Percentiles rank a stretch among this genome's conserved stretches.
Evolutionary conservation across 192 early-diverging fungal genomes (phyloP).

Genomic region (Funneliformis mosseae): DNA sequence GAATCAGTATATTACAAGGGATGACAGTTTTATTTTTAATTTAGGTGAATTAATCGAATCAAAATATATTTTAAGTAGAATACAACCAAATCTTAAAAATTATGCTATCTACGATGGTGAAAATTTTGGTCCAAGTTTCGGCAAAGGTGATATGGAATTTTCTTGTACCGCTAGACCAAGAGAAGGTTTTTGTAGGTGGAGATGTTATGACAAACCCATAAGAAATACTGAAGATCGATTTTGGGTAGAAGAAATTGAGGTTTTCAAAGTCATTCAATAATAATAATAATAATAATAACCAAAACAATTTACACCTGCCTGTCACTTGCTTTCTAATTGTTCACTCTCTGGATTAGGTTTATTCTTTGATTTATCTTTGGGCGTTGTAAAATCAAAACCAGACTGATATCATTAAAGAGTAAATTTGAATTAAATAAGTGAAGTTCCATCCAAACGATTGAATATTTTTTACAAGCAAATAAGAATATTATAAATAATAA

Average conservation of each 20-base stretch:
- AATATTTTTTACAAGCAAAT: too few relatives aligned
- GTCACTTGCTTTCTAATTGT: background rate
- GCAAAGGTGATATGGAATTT: conserved; percentile 27
- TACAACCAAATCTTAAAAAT: background rate
- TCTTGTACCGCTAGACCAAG: background rate
- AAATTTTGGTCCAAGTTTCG: background rate
- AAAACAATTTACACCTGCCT: background rate
- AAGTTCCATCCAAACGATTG: too few relatives aligned
- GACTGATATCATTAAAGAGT: too few relatives aligned
- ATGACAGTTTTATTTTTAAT: conserved; percentile 7
- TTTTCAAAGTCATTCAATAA: conserved; percentile 26
- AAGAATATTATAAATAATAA: background rate
- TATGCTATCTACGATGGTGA: conserved; percentile 1
- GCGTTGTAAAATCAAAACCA: background rate
- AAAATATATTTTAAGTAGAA: conserved; percentile 15
- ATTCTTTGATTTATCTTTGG: background rate
- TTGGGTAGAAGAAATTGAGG: conserved; percentile 22
- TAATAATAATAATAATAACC: background rate
- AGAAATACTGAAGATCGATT: background rate
- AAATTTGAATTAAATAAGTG: too few relatives aligned
- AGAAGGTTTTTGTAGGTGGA: conserved; percentile 8
- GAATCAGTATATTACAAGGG: background rate
- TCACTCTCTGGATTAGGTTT: background rate
- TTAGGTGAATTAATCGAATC: background rate
- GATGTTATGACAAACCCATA: conserved; percentile 13